Conservation (phyloP, 306 rosid genomes). For the Cyamopsis tetragonoloba region DNA sequence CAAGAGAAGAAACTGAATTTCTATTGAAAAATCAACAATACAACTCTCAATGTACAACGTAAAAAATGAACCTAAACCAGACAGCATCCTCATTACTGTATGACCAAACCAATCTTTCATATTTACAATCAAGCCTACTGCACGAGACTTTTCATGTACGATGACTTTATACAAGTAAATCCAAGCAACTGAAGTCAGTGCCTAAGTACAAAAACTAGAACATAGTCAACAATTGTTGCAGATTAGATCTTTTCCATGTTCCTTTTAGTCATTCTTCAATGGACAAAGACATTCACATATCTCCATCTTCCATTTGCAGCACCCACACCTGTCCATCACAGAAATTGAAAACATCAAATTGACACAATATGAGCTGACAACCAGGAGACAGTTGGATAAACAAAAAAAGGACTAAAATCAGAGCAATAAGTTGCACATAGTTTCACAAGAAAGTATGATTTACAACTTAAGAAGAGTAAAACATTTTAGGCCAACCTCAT, state of each 20-base stretch:
- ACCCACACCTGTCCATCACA: conserved; percentile 68
- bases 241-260: conserved; percentile 43
- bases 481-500: neutral
- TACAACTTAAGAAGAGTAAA: conserved; percentile 1
- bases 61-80: conserved; percentile 19
- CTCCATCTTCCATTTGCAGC: conserved; percentile 77
- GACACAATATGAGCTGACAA: conserved; percentile 54
- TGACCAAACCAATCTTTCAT: conserved; percentile 24
- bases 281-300: conserved; percentile 75
- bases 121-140: conserved; percentile 20
- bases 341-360: conserved; percentile 76
- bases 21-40: conserved; percentile 22
- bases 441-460: neutral
- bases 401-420: neutral
- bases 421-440: neutral
- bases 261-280: conserved; percentile 64
- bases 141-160: conserved; percentile 35
- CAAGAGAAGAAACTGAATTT: conserved; percentile 26
- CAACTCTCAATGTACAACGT: conserved; percentile 20
- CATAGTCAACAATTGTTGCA: conserved; percentile 33
- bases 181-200: conserved; percentile 34
- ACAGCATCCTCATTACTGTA: neutral
- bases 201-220: conserved; percentile 37
- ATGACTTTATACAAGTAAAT: conserved; percentile 32
- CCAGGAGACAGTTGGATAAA: conserved; percentile 10